These are phyloP conservation scores for Lactarius vividus DNA, from an alignment of 768 basidiomycete genomes.

Conservation along the genomic window DNA sequence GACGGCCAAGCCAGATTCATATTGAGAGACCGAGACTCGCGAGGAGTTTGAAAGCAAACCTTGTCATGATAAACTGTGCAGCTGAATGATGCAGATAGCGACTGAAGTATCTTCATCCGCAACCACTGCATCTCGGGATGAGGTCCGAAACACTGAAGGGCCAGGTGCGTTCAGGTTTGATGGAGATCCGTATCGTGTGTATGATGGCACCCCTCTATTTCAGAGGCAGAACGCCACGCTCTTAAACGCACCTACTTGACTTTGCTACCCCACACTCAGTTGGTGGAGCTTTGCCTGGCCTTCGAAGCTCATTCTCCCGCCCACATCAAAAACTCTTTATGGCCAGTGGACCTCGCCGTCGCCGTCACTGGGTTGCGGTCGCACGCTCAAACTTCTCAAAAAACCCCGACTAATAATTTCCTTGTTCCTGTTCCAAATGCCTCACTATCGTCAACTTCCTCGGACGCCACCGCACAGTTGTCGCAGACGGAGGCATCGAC, in stretches of 20 bases:
- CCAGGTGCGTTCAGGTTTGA: conserved; percentile 13
- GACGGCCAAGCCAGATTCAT: background rate
- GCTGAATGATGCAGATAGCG: conserved; percentile 58
- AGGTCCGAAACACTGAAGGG: conserved; percentile 29
- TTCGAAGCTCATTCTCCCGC: conserved; percentile 68
- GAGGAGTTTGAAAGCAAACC: conserved; percentile 46
- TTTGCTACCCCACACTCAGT: conserved; percentile 62
- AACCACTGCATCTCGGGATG: conserved; percentile 34
- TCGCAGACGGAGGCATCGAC: conserved; percentile 31
- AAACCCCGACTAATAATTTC: conserved; percentile 26
- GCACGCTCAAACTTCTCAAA: conserved; percentile 26
- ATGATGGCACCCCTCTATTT: conserved; percentile 20
- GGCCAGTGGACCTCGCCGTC: conserved; percentile 67
- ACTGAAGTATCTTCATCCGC: conserved; percentile 40
- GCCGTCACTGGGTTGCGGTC: conserved; percentile 53
- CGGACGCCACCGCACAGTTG: conserved; percentile 6
- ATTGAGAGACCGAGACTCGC: background rate
- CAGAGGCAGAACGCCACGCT: conserved; percentile 48
- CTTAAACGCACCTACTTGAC: conserved; percentile 72
- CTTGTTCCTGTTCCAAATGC: conserved; percentile 28
- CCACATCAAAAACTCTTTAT: conserved; percentile 62
- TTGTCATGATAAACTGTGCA: conserved; percentile 74
- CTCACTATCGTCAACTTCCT: conserved; percentile 28
- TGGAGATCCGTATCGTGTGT: background rate
- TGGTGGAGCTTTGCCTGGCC: conserved; percentile 76